These are phyloP conservation scores for Metschnikowia chrysomelidarum DNA, from an alignment of 805 yeast species.

Conservation along the genomic window DNA sequence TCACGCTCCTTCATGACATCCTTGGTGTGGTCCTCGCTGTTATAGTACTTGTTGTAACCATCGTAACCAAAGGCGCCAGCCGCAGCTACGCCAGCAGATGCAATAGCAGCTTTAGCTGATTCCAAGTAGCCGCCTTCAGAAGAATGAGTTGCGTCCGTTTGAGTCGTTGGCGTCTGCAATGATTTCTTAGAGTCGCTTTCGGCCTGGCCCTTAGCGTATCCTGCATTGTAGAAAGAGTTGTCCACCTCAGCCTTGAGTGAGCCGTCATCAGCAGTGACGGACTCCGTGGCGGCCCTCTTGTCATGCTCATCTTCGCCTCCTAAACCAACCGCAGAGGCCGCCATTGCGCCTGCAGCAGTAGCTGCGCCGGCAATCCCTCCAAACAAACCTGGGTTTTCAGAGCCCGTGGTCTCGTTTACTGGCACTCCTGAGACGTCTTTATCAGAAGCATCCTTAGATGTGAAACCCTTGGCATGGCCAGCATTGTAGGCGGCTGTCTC, in stretches of 20 bases:
- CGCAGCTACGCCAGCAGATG: conserved; percentile 24
- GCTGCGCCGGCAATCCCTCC: conserved; percentile 15
- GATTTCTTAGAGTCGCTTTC: background rate
- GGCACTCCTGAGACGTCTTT: background rate
- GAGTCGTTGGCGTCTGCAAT: no score
- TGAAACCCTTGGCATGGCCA: conserved; percentile 13
- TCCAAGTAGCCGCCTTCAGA: conserved; percentile 11
- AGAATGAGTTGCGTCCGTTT: no score
- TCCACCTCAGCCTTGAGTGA: conserved; percentile 7
- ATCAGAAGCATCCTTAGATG: background rate
- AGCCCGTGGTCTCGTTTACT: conserved; percentile 4
- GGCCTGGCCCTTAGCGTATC: conserved; percentile 7
- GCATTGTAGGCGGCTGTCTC: conserved; percentile 13
- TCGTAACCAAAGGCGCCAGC: conserved; percentile 22
- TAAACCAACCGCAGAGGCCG: conserved; percentile 12
- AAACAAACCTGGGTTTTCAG: conserved; percentile 12
- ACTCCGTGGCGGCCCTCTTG: background rate
- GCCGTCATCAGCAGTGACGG: conserved; percentile 1
- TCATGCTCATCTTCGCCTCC: background rate
- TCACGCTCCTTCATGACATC: conserved; percentile 3
- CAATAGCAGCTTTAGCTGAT: conserved; percentile 17
- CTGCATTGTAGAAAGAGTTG: conserved; percentile 8
- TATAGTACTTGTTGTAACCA: conserved; percentile 17
- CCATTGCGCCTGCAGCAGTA: conserved; percentile 20
- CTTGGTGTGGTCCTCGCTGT: conserved; percentile 8